Conservation (phyloP, 306 rosid genomes). For the Canavalia gladiata region DNA sequence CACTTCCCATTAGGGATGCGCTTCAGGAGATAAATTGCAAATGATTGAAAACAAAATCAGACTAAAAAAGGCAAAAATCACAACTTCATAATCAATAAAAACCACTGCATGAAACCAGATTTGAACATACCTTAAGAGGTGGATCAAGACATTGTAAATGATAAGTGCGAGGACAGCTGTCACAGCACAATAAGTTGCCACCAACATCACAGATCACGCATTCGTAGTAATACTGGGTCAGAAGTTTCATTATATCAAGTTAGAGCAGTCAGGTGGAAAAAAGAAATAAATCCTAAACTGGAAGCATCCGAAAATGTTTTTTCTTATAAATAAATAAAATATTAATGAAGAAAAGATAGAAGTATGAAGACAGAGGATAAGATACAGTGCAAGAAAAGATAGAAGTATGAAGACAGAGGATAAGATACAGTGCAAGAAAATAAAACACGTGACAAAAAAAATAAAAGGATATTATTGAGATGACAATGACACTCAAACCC, state of each 20-base stretch:
- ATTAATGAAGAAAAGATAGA: not conserved
- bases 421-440: conserved; percentile 27
- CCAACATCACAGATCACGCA: conserved; percentile 97
- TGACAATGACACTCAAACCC: conserved; percentile 32
- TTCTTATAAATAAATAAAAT: conserved; percentile 1
- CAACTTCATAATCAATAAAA: conserved; percentile 10
- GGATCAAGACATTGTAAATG: conserved; percentile 96
- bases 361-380: conserved; percentile 4
- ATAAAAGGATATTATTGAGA: conserved; percentile 32
- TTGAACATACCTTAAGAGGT: conserved; percentile 90
- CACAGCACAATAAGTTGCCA: conserved; percentile 98
- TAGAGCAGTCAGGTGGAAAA: conserved; percentile 42
- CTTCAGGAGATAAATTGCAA: conserved; percentile 63
- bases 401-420: conserved; percentile 2
- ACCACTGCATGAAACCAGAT: conserved; percentile 41
- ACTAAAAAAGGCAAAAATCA: conserved; percentile 37
- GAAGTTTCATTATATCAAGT: conserved; percentile 43
- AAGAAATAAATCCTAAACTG: conserved; percentile 5
- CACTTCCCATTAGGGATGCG: conserved; percentile 96
- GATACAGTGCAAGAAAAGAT: not conserved
- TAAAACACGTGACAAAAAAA: conserved; percentile 21
- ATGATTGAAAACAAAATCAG: conserved; percentile 34
- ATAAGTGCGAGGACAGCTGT: conserved; percentile 96
- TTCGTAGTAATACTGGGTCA: conserved; percentile 86
- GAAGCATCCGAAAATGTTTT: conserved; percentile 12